Evolutionary conservation across 2,329 filamentous ascomycete species (phyloP).

Genomic region (Raffaelea ambrosiae): DNA sequence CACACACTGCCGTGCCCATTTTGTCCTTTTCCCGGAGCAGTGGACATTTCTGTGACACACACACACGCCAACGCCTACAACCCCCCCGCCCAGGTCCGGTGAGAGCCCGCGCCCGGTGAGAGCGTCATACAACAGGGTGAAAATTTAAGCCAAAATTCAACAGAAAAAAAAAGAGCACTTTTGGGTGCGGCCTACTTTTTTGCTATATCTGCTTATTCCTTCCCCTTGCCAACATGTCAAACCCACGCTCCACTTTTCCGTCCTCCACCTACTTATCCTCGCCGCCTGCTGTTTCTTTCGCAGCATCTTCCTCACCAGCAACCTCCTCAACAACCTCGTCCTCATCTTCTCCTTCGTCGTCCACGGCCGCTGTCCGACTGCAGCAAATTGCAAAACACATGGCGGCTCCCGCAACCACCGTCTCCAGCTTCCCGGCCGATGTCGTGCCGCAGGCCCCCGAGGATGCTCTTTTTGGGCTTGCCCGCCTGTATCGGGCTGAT

Average conservation of each 20-base stretch:
- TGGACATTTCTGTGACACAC: too few relatives aligned
- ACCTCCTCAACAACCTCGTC: neutral
- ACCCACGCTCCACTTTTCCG: slow-evolving; percentile 8
- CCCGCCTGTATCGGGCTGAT: slow-evolving; percentile 80
- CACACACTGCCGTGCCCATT: too few relatives aligned
- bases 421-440: slow-evolving; percentile 66
- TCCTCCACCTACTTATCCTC: slow-evolving; percentile 1
- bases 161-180: too few relatives aligned
- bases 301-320: neutral
- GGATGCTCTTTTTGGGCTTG: slow-evolving; percentile 89
- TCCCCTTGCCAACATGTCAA: slow-evolving; percentile 5
- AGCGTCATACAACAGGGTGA: too few relatives aligned
- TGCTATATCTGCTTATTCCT: neutral
- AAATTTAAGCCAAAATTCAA: too few relatives aligned
- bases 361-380: slow-evolving; percentile 43
- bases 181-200: too few relatives aligned
- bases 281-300: neutral
- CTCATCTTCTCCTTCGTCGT: slow-evolving; percentile 15
- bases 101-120: neutral
- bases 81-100: neutral
- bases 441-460: slow-evolving; percentile 84
- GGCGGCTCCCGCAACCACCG: slow-evolving; percentile 29
- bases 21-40: too few relatives aligned
- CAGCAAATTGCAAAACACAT: slow-evolving; percentile 63
- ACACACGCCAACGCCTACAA: too few relatives aligned